Conservation (phyloP, 441 rosid genomes). For the Geranium incanum region DNA sequence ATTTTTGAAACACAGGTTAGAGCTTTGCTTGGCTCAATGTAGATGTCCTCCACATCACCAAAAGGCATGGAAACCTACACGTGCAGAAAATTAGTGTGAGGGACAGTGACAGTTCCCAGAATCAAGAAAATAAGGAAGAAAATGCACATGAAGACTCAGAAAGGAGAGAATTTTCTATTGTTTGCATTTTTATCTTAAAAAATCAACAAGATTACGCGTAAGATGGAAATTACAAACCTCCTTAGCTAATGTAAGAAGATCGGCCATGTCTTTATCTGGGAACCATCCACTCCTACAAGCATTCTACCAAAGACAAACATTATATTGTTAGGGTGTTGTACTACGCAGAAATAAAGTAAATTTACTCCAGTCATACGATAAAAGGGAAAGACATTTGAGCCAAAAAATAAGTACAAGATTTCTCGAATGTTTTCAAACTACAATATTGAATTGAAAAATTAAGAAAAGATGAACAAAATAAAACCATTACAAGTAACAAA, state of each 20-base stretch:
- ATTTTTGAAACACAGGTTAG: slow-evolving; percentile 3
- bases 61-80: neutral
- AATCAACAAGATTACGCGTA: neutral
- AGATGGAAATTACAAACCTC: slow-evolving; percentile 5
- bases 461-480: neutral
- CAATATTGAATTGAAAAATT: neutral
- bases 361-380: neutral
- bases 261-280: neutral
- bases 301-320: slow-evolving; percentile 6
- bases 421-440: neutral
- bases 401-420: neutral
- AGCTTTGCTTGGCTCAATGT: slow-evolving; percentile 1
- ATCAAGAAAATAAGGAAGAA: neutral
- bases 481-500: neutral
- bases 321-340: neutral
- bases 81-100: neutral
- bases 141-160: neutral
- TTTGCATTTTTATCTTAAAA: neutral
- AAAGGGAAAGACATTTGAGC: neutral
- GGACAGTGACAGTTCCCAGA: neutral
- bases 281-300: slow-evolving; percentile 7
- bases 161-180: neutral
- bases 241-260: slow-evolving; percentile 6
- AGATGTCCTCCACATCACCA: neutral
- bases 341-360: neutral